These are phyloP conservation scores for Melocanna baccifera DNA, from an alignment of 176 grass and related monocot species.

Conservation along the genomic window DNA sequence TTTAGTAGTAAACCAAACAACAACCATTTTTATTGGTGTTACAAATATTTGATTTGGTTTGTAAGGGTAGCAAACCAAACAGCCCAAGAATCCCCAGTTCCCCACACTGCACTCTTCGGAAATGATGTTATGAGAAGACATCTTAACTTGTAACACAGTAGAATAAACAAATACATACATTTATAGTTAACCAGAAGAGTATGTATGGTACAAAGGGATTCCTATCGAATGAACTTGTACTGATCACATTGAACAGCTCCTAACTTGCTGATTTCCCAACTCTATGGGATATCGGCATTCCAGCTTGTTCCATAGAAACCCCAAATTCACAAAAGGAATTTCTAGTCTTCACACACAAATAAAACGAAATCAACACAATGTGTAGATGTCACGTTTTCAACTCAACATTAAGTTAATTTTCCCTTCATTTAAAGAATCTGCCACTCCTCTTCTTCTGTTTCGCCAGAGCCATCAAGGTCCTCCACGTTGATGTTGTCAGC, in stretches of 20 bases:
- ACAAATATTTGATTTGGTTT: no score
- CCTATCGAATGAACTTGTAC: conserved; percentile 1
- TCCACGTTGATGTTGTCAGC: conserved; percentile 40
- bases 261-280: not conserved
- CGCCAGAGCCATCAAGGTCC: conserved; percentile 39
- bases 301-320: conserved; percentile 3
- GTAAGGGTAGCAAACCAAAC: no score
- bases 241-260: not conserved
- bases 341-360: not conserved
- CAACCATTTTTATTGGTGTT: no score
- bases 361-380: not conserved
- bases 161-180: conserved; percentile 12
- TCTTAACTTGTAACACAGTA: not conserved
- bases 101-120: not conserved
- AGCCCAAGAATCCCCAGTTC: not conserved
- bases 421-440: conserved; percentile 57
- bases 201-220: conserved; percentile 39
- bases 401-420: not conserved
- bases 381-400: not conserved
- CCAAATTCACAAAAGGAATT: conserved; percentile 18
- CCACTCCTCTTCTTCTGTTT: conserved; percentile 76
- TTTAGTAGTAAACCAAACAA: no score
- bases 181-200: not conserved
- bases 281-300: not conserved
- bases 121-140: not conserved